Base-by-base conservation (phyloP, 768 basidiomycete genomes). In the Suillus hirtellus region DNA sequence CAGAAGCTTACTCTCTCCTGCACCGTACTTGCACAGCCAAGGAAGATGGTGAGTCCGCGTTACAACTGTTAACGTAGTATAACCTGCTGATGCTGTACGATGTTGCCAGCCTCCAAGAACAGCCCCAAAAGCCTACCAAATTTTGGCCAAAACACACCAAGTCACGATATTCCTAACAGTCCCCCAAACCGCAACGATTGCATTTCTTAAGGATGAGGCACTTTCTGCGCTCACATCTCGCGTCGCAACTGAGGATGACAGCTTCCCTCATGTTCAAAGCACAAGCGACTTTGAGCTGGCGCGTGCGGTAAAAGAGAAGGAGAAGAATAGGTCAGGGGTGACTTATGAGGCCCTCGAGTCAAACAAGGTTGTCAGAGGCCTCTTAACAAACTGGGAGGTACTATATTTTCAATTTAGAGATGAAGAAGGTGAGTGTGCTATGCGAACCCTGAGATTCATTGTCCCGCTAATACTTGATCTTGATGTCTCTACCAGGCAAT, bases 111-210 rank as follows among this genome's bases (percentile, higher is more conserved):
- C 86, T 34, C 81, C 78, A 14, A 81, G 83, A 70, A 66, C 78
- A 15, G 81, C 81, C 46, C 86, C 87, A 9, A 90, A 87, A 75
- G 78, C 84, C 56, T 87, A 87, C 75, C 86, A 89, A 60, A 70
- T 92, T 19, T 79, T 86, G n/a, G 73, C 92, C 67, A 90, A 89
- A 69, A 88, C 89, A 0, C 89, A 92, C 78, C 89, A 85, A 66
- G 76, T 89, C 59, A 87, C 87, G 7, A 77, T 91, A 67, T 81
- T 89, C 68, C 75, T 88, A 65, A 84, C 86, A 8, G 80, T 82
- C 11, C 74, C 80, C 47, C 86, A 84, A 9, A 81, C 80, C 40
- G 81, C 81, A 10, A 84, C 84, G 6, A 77, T 93, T 69, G 79
- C 75, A 14, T 76, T 78, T n/a, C 67, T 92, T 47, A 92, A 92